phyloP scores from a whole-genome alignment of 345 rosid species.

The Hibiscus trionum region DNA sequence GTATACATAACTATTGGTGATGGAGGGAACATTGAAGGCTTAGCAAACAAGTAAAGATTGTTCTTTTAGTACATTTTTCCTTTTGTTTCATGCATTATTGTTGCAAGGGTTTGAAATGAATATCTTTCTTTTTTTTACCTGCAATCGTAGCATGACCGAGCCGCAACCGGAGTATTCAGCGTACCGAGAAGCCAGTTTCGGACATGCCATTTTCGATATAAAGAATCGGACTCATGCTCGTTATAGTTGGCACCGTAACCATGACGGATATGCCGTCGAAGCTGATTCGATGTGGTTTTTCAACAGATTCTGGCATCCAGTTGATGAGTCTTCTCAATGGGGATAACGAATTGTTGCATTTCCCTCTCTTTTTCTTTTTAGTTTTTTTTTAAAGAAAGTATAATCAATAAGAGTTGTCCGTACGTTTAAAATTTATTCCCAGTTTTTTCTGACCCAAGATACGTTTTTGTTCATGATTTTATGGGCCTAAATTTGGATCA shows the following conservation, averaged over 20 bases:
- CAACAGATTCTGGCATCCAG: background rate
- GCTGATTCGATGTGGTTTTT: background rate
- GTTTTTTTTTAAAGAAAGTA: background rate
- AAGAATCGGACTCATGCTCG: background rate
- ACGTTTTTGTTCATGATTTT: too few species aligned
- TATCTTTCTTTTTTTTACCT: background rate
- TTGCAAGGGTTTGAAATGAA: background rate
- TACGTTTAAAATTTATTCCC: too few species aligned
- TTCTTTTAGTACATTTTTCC: background rate
- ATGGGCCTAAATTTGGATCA: too few species aligned
- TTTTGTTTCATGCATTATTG: background rate
- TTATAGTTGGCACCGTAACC: background rate
- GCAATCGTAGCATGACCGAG: background rate
- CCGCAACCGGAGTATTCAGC: background rate
- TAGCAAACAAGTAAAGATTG: background rate
- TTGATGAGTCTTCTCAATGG: background rate
- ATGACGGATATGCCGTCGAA: background rate
- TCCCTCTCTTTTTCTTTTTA: background rate
- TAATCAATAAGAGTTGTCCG: too few species aligned
- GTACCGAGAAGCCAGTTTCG: background rate
- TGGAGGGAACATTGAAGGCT: background rate
- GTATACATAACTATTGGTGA: background rate
- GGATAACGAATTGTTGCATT: background rate
- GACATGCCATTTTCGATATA: background rate
- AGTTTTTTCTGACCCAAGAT: too few species aligned